Conservation (phyloP, 1,284 basidiomycete species). For the Ustilago bromivora region DNA sequence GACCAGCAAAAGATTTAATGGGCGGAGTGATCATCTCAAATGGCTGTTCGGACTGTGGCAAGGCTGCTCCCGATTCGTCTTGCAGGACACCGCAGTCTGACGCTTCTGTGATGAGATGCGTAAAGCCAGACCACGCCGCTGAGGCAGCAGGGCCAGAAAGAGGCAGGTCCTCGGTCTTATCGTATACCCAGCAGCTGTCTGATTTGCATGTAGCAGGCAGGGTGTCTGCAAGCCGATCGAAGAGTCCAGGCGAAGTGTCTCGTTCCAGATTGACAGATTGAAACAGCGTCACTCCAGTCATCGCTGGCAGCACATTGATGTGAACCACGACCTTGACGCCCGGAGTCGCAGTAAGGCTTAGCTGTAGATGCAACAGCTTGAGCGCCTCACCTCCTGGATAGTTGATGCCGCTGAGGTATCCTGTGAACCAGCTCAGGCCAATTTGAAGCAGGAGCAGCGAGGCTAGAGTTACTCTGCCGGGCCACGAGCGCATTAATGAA, state of each 20-base stretch:
- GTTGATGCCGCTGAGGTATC: conserved; percentile 78
- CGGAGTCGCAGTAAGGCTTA: not conserved
- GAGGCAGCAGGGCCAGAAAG: conserved; percentile 10
- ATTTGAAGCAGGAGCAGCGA: conserved; percentile 27
- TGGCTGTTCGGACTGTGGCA: conserved; percentile 25
- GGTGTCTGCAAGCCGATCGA: conserved; percentile 10
- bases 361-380: conserved; percentile 74
- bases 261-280: conserved; percentile 75
- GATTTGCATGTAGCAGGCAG: conserved; percentile 11
- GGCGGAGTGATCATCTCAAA: conserved; percentile 31
- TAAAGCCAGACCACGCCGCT: conserved; percentile 36
- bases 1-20: conserved; percentile 18
- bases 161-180: conserved; percentile 61
- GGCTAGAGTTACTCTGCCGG: conserved; percentile 6
- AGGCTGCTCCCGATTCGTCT: not conserved
- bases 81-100: conserved; percentile 31
- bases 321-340: conserved; percentile 70
- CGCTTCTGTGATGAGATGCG: conserved; percentile 48
- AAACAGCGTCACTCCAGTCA: conserved; percentile 91
- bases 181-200: conserved; percentile 46
- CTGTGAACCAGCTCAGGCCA: conserved; percentile 66
- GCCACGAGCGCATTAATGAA: conserved; percentile 70
- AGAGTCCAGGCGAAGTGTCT: not conserved
- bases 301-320: conserved; percentile 84
- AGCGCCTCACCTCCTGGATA: conserved; percentile 91